phyloP scores from a whole-genome alignment of 2,329 filamentous ascomycete genomes.

The Dactylellina cionopaga region DNA sequence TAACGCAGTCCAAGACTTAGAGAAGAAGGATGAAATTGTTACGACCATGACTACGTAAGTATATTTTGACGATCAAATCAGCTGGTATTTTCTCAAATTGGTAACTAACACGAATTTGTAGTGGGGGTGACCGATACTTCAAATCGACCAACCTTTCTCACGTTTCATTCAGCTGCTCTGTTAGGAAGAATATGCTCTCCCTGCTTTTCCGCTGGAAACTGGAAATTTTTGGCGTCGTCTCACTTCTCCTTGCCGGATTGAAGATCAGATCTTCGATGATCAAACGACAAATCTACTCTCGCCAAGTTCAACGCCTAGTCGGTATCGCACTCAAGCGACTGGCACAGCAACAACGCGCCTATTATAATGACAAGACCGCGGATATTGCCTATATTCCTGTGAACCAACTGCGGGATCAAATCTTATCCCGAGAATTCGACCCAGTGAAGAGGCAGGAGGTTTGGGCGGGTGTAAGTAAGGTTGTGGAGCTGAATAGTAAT shows the following conservation, averaged over 20 bases:
- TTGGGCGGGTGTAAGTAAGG: conserved; percentile 82
- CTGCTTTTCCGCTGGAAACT: conserved; percentile 83
- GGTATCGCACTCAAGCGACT: conserved; percentile 84
- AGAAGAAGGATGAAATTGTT: conserved; percentile 70
- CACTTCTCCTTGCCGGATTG: conserved; percentile 28
- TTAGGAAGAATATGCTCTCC: conserved; percentile 67
- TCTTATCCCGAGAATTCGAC: conserved; percentile 82
- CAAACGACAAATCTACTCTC: conserved; percentile 68
- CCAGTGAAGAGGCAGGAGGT: conserved; percentile 79
- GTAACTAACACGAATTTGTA: conserved; percentile 40
- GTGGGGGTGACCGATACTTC: conserved; percentile 55
- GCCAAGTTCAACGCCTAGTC: conserved; percentile 69
- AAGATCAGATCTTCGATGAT: conserved; percentile 68
- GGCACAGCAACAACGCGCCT: conserved; percentile 82
- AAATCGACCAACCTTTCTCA: conserved; percentile 67
- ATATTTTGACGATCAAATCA: conserved; percentile 50
- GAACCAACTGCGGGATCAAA: conserved; percentile 88
- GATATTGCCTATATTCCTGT: conserved; percentile 79
- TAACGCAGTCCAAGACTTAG: conserved; percentile 65
- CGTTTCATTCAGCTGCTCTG: conserved; percentile 83
- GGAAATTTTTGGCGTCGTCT: conserved; percentile 67
- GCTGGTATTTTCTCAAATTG: conserved; percentile 53
- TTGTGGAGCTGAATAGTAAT: conserved; percentile 95
- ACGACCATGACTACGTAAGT: conserved; percentile 67
- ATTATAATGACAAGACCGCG: conserved; percentile 72